Percentiles rank a stretch among this genome's conserved stretches.
phyloP scores from a whole-genome alignment of 2,329 filamentous ascomycete genomes.

The Ascochyta lentis region DNA sequence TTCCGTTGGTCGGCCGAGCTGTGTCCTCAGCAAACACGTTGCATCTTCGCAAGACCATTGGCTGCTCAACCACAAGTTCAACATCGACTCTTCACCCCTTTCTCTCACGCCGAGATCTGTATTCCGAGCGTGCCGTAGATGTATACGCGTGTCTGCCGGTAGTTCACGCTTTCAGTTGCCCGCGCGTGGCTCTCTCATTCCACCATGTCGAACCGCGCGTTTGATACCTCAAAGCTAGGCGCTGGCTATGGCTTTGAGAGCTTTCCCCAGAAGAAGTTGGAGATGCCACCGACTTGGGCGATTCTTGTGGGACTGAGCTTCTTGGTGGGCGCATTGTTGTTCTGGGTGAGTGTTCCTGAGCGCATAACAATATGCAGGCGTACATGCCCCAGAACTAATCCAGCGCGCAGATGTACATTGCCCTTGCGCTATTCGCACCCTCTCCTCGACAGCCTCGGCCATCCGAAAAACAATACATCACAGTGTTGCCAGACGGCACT shows the following conservation, averaged over 20 bases:
- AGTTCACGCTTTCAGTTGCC: constrained; percentile 24
- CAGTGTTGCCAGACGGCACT: constrained; percentile 70
- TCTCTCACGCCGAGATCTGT: constrained; percentile 6
- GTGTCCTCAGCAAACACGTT: constrained; percentile 40
- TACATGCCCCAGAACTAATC: constrained; percentile 2
- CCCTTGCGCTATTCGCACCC: constrained; percentile 79
- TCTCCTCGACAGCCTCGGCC: constrained; percentile 74
- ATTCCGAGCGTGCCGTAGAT: constrained; percentile 22
- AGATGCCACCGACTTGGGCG: constrained; percentile 45
- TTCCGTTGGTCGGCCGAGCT: too few species aligned
- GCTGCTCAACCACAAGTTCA: constrained; percentile 23
- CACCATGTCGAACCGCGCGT: constrained; percentile 36
- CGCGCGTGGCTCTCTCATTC: constrained; percentile 11
- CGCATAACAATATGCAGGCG: not conserved
- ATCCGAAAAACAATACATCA: constrained; percentile 86
- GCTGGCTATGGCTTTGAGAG: constrained; percentile 39
- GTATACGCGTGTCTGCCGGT: constrained; percentile 26
- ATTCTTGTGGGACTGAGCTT: constrained; percentile 36
- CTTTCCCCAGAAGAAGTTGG: constrained; percentile 26
- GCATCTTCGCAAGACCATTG: constrained; percentile 41
- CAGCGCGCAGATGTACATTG: constrained; percentile 64
- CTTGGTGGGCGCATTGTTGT: constrained; percentile 30
- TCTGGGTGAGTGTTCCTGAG: constrained; percentile 36
- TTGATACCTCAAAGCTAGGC: constrained; percentile 30
- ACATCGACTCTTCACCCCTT: constrained; percentile 10